Percentiles rank a stretch among this genome's conserved stretches.
Conservation (phyloP, 106 monocot genomes). For the Alisma plantagoaquatica region DNA sequence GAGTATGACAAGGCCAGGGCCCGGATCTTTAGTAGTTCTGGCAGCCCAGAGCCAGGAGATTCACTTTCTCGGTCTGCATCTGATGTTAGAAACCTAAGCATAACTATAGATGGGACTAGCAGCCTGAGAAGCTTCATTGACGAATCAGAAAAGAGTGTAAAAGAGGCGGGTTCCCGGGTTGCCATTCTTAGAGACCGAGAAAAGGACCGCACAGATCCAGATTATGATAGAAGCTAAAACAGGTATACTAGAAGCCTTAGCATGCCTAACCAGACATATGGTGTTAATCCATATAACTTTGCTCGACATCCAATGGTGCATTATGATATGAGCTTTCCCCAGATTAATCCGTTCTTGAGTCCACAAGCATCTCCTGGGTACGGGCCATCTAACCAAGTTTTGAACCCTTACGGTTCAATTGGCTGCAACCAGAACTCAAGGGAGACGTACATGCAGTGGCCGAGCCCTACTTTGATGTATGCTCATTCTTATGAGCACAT, state of each 20-base stretch:
- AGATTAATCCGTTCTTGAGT: conserved; percentile 9
- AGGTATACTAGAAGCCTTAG: conserved; percentile 51
- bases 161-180: conserved; percentile 34
- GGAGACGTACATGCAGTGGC: conserved; percentile 67
- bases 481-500: conserved; percentile 72
- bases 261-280: conserved; percentile 27
- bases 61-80: conserved; percentile 1
- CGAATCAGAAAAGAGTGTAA: conserved; percentile 30
- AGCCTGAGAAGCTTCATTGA: conserved; percentile 6
- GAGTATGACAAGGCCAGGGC: conserved; percentile 78
- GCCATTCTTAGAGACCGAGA: conserved; percentile 77
- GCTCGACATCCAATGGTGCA: conserved; percentile 35
- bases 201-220: conserved; percentile 80
- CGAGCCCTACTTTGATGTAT: conserved; percentile 64
- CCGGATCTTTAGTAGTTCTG: conserved; percentile 51
- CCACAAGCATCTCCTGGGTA: neutral
- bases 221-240: conserved; percentile 77
- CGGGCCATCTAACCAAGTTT: conserved; percentile 6
- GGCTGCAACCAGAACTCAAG: conserved; percentile 27
- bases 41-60: conserved; percentile 14
- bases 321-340: conserved; percentile 37
- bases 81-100: conserved; percentile 18
- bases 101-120: conserved; percentile 20
- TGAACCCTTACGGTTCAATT: conserved; percentile 1
- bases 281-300: conserved; percentile 23